Base-by-base conservation (phyloP, 2,329 filamentous ascomycete species). In the Blastomyces parvus region DNA sequence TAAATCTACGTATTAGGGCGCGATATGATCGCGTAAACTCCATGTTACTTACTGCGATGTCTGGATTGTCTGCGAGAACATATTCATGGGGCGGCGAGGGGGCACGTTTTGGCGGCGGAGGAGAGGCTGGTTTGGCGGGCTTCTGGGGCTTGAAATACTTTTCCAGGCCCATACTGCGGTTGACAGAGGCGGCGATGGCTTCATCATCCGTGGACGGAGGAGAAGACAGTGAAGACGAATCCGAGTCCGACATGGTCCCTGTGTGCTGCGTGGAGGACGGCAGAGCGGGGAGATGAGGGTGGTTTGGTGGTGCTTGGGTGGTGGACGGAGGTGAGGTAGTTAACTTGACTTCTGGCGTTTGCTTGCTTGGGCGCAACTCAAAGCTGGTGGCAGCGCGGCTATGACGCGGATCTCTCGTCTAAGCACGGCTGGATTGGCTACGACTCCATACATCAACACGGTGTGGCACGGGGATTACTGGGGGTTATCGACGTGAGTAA, bases 11-110 rank as follows among this genome's bases (percentile, higher is more conserved):
- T 60, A 63, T 68, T 62, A 62, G 17, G 44, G 40, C 14, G 63
- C 22, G 60, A 61, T 33, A 33, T n/a, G 27, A 59, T 56, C 60
- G 53, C 36, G 44, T 57, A 58, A 52, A 22, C 17, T 36, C 19
- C 25, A 59, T 60, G 68, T 66, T 64, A 90, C 92, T 78, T 83
- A 97, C 92, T 70, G 93, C 89, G 79, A 97, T 92, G 73, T 94
- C 89, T 66, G 89, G 84, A 76, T 96, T 96, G 75, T 97, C 93
- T 66, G 90, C 91, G 63, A 97, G 81, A 36, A 91, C 88, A 76
- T 88, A 90, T 81, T 96, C 91, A 76, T 97, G 93, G 9, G 90
- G 87, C 69, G 93, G 93, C 68, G 92, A 97, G 25, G 91, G 87
- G 64, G 88, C 87, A 74, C 93, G 84, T 81, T 94, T 95, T 72